These are phyloP conservation scores for Lactarius sp. DNA, from an alignment of 768 basidiomycete species.

Conservation along the genomic window DNA sequence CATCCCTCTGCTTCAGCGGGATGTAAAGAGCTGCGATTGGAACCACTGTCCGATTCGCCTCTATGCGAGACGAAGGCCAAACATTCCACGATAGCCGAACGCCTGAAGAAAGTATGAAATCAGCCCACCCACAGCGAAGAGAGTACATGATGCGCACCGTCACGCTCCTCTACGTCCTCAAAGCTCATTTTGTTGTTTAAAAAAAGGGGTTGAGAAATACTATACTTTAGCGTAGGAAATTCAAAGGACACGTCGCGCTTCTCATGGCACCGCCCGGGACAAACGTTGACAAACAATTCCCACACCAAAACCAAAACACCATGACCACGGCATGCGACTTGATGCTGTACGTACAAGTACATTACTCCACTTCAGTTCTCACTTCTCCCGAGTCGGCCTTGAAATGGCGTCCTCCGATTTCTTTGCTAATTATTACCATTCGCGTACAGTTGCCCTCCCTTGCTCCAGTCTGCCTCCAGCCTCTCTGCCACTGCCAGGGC, in stretches of 20 bases:
- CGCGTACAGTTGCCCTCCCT: background rate
- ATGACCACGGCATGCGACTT: too few relatives aligned
- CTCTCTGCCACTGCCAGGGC: background rate
- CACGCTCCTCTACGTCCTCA: constrained; percentile 96
- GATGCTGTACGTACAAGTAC: too few relatives aligned
- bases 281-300: background rate
- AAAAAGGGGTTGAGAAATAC: background rate
- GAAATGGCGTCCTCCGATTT: too few relatives aligned
- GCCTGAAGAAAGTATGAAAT: constrained; percentile 42
- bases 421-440: too few relatives aligned
- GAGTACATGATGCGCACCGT: constrained; percentile 52
- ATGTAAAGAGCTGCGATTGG: constrained; percentile 98
- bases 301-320: background rate
- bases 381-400: too few relatives aligned
- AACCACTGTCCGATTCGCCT: constrained; percentile 95
- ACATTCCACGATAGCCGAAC: constrained; percentile 98
- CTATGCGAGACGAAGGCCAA: constrained; percentile 97
- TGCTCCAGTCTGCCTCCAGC: background rate
- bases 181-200: constrained; percentile 50
- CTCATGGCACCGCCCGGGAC: background rate
- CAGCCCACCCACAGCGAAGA: background rate
- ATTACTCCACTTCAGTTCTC: background rate
- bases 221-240: background rate
- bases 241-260: constrained; percentile 22
- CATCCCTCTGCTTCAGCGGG: constrained; percentile 88